These are phyloP conservation scores for Cladophialophora yegresii DNA, from an alignment of 2,329 filamentous ascomycete genomes.

Conservation along the genomic window DNA sequence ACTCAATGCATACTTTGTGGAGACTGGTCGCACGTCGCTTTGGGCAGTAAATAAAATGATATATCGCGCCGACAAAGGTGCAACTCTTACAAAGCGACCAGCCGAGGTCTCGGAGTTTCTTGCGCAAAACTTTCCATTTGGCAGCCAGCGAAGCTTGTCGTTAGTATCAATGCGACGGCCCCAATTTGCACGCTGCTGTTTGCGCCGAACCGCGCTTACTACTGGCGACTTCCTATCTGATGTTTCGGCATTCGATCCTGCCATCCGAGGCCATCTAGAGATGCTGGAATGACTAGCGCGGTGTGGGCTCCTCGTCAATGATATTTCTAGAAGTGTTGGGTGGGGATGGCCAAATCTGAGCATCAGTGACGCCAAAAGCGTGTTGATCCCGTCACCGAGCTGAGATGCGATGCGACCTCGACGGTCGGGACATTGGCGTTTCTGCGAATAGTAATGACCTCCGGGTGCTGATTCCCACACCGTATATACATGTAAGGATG, in stretches of 20 bases:
- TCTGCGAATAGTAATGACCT: constrained; percentile 2
- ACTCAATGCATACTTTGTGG: neutral
- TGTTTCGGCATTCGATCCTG: constrained; percentile 4
- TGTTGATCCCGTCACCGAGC: constrained; percentile 13
- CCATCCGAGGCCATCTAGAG: neutral
- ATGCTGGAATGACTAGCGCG: neutral
- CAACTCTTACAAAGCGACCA: constrained; percentile 8
- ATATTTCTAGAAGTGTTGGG: constrained; percentile 19
- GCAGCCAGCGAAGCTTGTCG: constrained; percentile 7
- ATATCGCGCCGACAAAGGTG: constrained; percentile 7
- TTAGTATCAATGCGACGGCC: constrained; percentile 17
- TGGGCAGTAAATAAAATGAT: neutral
- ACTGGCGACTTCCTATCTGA: constrained; percentile 11
- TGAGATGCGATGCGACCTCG: constrained; percentile 12
- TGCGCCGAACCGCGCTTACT: constrained; percentile 13
- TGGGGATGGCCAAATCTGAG: constrained; percentile 15
- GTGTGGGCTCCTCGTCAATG: neutral
- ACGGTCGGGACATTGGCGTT: neutral
- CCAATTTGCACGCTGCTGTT: constrained; percentile 11
- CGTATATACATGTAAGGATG: neutral
- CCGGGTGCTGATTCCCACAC: neutral
- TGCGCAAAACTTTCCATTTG: constrained; percentile 25
- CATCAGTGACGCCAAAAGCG: constrained; percentile 15
- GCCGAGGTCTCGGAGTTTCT: constrained; percentile 14
- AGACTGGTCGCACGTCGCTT: neutral